A percentile compares a stretch with the other conserved stretches of the same genome.
These are phyloP conservation scores for Ophiostoma sp. DNA, from an alignment of 2,329 filamentous ascomycete genomes.

Conservation along the genomic window DNA sequence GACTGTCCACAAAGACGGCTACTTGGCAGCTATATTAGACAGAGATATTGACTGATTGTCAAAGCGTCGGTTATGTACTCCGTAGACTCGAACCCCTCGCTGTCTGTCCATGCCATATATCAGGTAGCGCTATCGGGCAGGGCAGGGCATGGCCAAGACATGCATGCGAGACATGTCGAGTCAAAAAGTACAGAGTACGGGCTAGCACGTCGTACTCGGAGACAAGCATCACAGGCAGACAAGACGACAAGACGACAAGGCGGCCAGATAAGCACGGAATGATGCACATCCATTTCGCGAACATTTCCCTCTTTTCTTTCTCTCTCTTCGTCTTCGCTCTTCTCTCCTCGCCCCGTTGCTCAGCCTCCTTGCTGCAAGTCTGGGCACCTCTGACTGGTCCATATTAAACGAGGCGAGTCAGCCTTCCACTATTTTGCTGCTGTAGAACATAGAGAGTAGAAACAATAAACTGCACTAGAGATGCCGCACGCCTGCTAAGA, in stretches of 20 bases:
- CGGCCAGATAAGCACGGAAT: not conserved
- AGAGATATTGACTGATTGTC: not conserved
- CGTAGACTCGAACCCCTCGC: not conserved
- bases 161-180: not conserved
- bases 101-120: not conserved
- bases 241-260: not conserved
- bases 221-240: not conserved
- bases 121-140: not conserved
- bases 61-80: not conserved
- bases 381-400: not conserved
- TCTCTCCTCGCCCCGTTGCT: not conserved
- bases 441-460: not conserved
- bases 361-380: not conserved
- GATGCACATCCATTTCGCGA: not conserved
- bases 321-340: not conserved
- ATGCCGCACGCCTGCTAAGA: conserved; percentile 1
- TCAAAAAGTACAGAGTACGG: not conserved
- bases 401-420: not conserved
- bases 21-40: not conserved
- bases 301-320: not conserved
- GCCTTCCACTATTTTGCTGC: not conserved
- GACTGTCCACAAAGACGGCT: not conserved
- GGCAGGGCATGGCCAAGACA: not conserved
- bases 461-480: not conserved
- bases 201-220: not conserved